Evolutionary conservation across 441 rosid genomes (phyloP).

Genomic region (Pelargonium myrrhifolium): DNA sequence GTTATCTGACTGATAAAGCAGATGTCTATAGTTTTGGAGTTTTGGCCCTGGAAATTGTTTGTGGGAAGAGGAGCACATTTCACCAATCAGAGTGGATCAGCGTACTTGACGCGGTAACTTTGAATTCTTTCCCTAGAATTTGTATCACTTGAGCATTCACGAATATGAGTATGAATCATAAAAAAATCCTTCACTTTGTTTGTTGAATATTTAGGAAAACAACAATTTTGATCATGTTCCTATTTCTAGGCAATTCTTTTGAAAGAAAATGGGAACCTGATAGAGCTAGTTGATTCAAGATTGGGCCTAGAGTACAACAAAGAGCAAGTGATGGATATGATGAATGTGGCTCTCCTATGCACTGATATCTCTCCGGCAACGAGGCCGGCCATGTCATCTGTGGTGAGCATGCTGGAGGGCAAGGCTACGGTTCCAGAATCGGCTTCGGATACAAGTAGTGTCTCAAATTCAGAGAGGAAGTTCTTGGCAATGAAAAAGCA

Average conservation of each 20-base stretch:
- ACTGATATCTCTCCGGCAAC: neutral
- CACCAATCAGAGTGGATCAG: neutral
- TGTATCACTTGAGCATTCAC: neutral
- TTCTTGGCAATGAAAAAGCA: conserved; percentile 1
- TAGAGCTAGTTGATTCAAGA: neutral
- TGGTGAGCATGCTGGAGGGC: conserved; percentile 2
- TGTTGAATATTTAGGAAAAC: neutral
- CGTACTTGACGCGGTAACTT: neutral
- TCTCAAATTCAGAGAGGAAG: neutral
- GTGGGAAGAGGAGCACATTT: neutral
- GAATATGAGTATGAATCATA: neutral
- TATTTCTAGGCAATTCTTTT: neutral
- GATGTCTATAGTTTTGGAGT: conserved; percentile 1
- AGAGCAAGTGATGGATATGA: neutral
- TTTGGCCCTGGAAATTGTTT: neutral
- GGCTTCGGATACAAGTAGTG: neutral
- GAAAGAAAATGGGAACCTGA: neutral
- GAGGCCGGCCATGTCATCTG: neutral
- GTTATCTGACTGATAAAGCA: neutral
- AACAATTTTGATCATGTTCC: neutral
- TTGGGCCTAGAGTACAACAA: neutral
- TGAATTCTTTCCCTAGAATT: neutral
- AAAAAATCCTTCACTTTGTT: neutral
- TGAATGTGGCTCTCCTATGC: neutral
- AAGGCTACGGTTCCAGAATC: neutral